Conservation (phyloP, 805 yeast genomes). For the Komagataella phaffii region DNA sequence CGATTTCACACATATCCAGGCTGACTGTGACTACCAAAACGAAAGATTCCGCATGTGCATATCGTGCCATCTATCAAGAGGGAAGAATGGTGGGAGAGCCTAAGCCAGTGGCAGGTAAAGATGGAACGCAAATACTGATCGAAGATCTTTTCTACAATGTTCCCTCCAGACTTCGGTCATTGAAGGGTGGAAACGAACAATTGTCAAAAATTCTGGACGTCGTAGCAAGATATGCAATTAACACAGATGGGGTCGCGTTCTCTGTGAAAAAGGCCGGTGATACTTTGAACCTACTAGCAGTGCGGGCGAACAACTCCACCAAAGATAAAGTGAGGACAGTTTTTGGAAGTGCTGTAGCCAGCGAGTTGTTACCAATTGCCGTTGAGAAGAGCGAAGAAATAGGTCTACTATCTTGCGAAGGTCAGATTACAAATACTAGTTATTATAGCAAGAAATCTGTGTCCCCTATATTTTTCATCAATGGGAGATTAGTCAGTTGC, state of each 20-base stretch:
- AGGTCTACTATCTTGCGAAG: slow-evolving; percentile 43
- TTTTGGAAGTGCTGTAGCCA: slow-evolving; percentile 58
- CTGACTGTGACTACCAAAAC: slow-evolving; percentile 72
- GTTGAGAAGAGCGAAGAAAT: slow-evolving; percentile 18
- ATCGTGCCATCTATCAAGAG: slow-evolving; percentile 50
- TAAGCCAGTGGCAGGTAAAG: slow-evolving; percentile 70
- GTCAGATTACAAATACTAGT: slow-evolving; percentile 60
- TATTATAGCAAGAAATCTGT: slow-evolving; percentile 52
- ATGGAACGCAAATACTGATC: slow-evolving; percentile 75
- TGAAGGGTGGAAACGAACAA: slow-evolving; percentile 61
- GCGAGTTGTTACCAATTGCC: slow-evolving; percentile 40
- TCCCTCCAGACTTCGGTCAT: slow-evolving; percentile 61
- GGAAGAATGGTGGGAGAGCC: slow-evolving; percentile 54
- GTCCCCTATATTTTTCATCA: slow-evolving; percentile 72
- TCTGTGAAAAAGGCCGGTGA: slow-evolving; percentile 75
- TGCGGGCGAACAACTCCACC: slow-evolving; percentile 33
- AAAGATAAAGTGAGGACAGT: slow-evolving; percentile 64
- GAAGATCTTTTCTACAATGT: slow-evolving; percentile 86
- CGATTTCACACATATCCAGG: slow-evolving; percentile 83
- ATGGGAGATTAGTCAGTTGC: slow-evolving; percentile 69
- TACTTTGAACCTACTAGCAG: slow-evolving; percentile 47
- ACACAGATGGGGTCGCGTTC: slow-evolving; percentile 55
- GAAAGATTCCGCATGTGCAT: slow-evolving; percentile 46
- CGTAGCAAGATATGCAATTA: slow-evolving; percentile 72
- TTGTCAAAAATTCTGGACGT: slow-evolving; percentile 68